These are phyloP conservation scores for Epipyxis sp. DNA, from an alignment of 108 stramenopile species.

Conservation along the genomic window DNA sequence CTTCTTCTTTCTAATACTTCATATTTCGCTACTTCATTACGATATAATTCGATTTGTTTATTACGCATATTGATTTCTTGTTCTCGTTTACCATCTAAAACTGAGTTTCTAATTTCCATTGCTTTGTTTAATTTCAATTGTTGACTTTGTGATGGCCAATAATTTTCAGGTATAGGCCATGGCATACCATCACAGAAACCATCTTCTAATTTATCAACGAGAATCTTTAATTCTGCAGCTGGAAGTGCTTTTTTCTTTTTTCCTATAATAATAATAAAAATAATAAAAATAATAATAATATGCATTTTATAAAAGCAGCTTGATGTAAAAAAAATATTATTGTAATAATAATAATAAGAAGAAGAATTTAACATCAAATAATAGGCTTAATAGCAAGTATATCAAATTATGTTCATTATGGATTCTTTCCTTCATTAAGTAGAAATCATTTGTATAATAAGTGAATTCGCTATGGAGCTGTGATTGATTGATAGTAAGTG, in stretches of 20 bases:
- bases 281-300: too few species aligned
- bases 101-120: background rate
- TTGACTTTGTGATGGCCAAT: background rate
- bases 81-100: background rate
- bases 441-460: too few species aligned
- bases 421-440: too few species aligned
- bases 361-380: too few species aligned
- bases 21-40: background rate
- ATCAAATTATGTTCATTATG: too few species aligned
- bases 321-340: too few species aligned
- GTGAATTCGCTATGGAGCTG: too few species aligned
- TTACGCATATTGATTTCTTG: slow-evolving; percentile 9
- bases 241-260: slow-evolving; percentile 29
- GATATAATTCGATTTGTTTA: background rate
- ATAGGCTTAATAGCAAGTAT: too few species aligned
- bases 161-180: background rate
- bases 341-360: too few species aligned
- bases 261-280: background rate
- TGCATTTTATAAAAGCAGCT: too few species aligned
- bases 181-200: slow-evolving; percentile 8
- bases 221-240: background rate
- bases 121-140: background rate
- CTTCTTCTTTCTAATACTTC: background rate
- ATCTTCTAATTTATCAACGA: background rate
- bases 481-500: too few species aligned